phyloP scores from a whole-genome alignment of 768 basidiomycete genomes.

The Kwoniella newhampshirensis region DNA sequence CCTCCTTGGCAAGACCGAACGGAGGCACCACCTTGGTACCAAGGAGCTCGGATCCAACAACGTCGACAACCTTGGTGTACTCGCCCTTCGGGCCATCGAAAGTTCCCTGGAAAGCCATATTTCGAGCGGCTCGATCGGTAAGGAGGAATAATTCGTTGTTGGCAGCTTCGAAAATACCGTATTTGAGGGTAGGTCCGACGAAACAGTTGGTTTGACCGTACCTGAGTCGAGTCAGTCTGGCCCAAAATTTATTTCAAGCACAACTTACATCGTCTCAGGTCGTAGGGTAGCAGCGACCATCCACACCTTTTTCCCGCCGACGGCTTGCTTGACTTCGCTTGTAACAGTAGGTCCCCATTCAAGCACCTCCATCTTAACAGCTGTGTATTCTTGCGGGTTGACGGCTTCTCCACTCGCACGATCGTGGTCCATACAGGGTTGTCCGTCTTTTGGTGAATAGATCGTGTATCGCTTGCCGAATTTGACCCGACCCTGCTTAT shows the following conservation, averaged over 20 bases:
- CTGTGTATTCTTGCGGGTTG: constrained; percentile 94
- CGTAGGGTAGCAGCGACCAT: constrained; percentile 94
- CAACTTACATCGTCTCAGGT: constrained; percentile 86
- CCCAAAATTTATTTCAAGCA: neutral
- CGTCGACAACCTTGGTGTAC: constrained; percentile 69
- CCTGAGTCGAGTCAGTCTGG: constrained; percentile 56
- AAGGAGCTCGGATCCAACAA: constrained; percentile 75
- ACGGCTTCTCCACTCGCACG: constrained; percentile 90
- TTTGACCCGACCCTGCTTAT: constrained; percentile 85
- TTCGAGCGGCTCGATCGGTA: constrained; percentile 86
- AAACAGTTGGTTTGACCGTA: constrained; percentile 99
- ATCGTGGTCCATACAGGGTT: constrained; percentile 99
- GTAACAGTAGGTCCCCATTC: constrained; percentile 75
- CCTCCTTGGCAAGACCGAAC: constrained; percentile 73
- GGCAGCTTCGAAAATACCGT: constrained; percentile 79
- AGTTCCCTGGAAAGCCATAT: constrained; percentile 93
- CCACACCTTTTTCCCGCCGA: constrained; percentile 77
- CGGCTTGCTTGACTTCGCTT: constrained; percentile 64
- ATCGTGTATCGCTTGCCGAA: constrained; percentile 98
- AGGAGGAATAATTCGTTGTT: constrained; percentile 76
- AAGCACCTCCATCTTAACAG: constrained; percentile 87
- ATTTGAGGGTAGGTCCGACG: constrained; percentile 84
- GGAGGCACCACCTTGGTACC: constrained; percentile 91
- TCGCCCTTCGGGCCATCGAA: constrained; percentile 68
- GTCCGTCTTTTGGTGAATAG: constrained; percentile 97